phyloP scores from a whole-genome alignment of 1,284 basidiomycete species.

The Cutaneotrichosporon cavernicola region DNA sequence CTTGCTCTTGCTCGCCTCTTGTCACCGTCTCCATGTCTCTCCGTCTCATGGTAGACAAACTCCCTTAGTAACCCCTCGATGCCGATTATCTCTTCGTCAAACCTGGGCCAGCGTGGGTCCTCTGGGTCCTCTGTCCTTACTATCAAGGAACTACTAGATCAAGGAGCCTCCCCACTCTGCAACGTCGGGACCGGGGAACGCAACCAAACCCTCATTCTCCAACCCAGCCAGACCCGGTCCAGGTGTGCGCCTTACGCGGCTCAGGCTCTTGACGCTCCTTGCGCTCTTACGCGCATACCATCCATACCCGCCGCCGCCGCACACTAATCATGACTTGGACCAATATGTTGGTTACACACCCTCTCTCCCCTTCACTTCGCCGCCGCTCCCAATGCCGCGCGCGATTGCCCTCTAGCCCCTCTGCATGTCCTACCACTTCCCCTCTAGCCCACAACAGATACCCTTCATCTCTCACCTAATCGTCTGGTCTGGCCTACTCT shows the following conservation, averaged over 20 bases:
- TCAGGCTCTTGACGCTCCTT: not conserved
- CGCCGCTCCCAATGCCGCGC: not conserved
- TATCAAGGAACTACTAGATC: not conserved
- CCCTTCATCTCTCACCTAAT: slow-evolving; percentile 6
- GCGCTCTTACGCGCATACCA: not conserved
- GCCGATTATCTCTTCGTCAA: too few species aligned
- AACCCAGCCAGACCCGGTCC: not conserved
- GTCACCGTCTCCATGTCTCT: too few species aligned
- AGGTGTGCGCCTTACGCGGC: not conserved
- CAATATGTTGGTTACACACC: slow-evolving; percentile 7
- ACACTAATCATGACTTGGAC: not conserved
- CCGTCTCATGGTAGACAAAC: too few species aligned
- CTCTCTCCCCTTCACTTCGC: not conserved
- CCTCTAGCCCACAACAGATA: slow-evolving; percentile 2
- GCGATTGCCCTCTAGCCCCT: slow-evolving; percentile 1
- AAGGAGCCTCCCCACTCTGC: not conserved
- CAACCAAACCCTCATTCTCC: not conserved
- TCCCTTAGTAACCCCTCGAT: too few species aligned
- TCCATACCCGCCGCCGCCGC: not conserved
- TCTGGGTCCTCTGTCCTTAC: not conserved
- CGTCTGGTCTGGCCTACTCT: slow-evolving; percentile 3
- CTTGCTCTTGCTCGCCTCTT: too few species aligned
- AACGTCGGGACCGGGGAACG: slow-evolving; percentile 1
- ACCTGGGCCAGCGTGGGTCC: not conserved
- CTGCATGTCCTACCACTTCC: slow-evolving; percentile 8